Conservation (phyloP, 2,329 filamentous ascomycete species). For the Cladophialophora chaetospira region DNA sequence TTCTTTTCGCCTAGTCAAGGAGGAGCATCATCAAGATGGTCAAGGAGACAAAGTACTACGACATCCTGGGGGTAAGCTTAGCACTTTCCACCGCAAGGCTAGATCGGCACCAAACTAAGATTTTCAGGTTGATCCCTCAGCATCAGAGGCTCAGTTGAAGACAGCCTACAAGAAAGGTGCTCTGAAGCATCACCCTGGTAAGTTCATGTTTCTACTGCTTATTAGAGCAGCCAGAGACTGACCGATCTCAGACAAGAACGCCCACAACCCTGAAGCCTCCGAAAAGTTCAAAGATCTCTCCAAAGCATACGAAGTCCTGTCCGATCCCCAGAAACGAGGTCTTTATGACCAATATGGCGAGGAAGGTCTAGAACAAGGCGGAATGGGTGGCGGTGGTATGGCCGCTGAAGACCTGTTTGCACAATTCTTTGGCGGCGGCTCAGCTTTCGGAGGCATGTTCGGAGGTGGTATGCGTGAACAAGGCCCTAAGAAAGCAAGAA, state of each 20-base stretch:
- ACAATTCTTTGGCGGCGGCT: slow-evolving; percentile 84
- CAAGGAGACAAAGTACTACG: slow-evolving; percentile 54
- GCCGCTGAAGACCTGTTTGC: slow-evolving; percentile 94
- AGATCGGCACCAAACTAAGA: slow-evolving; percentile 32
- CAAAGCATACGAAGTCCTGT: slow-evolving; percentile 92
- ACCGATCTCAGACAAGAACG: slow-evolving; percentile 80
- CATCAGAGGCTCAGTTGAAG: slow-evolving; percentile 84
- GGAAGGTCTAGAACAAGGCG: slow-evolving; percentile 89
- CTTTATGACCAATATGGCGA: slow-evolving; percentile 98
- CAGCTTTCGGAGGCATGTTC: slow-evolving; percentile 73
- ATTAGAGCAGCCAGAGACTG: slow-evolving; percentile 1
- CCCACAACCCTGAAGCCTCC: slow-evolving; percentile 85
- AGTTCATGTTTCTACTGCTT: slow-evolving; percentile 46
- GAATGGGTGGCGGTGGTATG: slow-evolving; percentile 80
- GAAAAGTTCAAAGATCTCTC: slow-evolving; percentile 99
- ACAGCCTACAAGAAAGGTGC: slow-evolving; percentile 92
- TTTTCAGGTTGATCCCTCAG: slow-evolving; percentile 68
- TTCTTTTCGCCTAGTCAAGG: neutral
- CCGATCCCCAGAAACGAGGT: slow-evolving; percentile 85
- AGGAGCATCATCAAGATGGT: slow-evolving; percentile 45
- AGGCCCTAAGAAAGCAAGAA: slow-evolving; percentile 87
- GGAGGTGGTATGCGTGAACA: slow-evolving; percentile 77
- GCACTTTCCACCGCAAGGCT: slow-evolving; percentile 6
- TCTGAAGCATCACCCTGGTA: slow-evolving; percentile 85
- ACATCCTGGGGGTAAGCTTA: slow-evolving; percentile 49